Conservation (phyloP, 306 rosid genomes). For the Luffa acutangula region DNA sequence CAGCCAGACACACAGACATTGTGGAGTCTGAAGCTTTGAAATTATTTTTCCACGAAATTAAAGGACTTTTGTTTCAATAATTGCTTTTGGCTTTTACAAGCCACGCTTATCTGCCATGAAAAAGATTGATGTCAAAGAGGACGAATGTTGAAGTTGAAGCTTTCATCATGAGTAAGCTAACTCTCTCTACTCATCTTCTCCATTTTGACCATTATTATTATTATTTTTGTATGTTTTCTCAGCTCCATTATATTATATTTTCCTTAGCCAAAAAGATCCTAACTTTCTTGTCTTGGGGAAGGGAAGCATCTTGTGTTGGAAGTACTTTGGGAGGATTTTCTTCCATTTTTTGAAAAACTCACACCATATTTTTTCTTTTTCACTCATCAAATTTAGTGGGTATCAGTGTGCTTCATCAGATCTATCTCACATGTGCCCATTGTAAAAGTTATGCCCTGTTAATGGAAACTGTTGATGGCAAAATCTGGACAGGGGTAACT, state of each 20-base stretch:
- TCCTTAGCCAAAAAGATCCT: background rate
- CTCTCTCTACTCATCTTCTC: background rate
- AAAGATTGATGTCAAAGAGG: background rate
- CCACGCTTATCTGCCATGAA: slow-evolving; percentile 22
- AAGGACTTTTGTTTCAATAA: background rate
- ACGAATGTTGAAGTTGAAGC: background rate
- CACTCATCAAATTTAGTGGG: background rate
- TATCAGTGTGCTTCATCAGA: no score
- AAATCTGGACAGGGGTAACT: no score
- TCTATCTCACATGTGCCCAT: no score
- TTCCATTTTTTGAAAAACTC: no score
- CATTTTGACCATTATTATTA: background rate
- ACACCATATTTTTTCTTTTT: background rate
- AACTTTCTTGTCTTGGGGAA: background rate
- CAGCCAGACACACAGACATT: background rate
- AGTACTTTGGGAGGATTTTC: no score
- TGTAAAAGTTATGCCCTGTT: no score
- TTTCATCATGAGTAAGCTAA: background rate
- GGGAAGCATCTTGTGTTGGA: background rate
- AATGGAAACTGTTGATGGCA: no score
- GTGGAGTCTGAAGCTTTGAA: background rate
- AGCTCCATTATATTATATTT: background rate
- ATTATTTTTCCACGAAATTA: background rate
- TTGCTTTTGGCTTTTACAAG: slow-evolving; percentile 16
- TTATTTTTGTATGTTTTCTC: background rate